Evolutionary conservation across 2,329 filamentous ascomycete species (phyloP).

Genomic region (Pseudogymnoascus sp.): DNA sequence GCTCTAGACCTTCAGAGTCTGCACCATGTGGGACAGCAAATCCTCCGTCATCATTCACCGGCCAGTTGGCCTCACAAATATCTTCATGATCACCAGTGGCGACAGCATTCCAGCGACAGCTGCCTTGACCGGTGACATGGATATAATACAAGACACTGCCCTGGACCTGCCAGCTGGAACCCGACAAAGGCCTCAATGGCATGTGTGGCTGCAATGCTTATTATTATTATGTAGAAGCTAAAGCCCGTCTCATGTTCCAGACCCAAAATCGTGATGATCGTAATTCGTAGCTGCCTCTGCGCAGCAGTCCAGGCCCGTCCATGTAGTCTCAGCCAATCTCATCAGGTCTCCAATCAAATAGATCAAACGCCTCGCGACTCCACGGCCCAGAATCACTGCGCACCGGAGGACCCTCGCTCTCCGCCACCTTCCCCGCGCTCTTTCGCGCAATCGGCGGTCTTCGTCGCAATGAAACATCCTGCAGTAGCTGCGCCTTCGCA

Average conservation of each 20-base stretch:
- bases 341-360: constrained; percentile 51
- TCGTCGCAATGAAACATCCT: neutral
- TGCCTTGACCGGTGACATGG: constrained; percentile 6
- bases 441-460: neutral
- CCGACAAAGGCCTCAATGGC: neutral
- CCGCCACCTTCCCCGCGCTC: neutral
- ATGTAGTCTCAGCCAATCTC: neutral
- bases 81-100: neutral
- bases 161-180: neutral
- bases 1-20: neutral
- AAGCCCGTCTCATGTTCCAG: neutral
- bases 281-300: neutral
- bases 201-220: constrained; percentile 4
- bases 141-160: neutral
- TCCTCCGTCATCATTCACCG: neutral
- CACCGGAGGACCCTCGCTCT: neutral
- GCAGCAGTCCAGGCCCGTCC: neutral
- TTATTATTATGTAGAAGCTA: constrained; percentile 6
- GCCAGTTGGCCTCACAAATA: neutral
- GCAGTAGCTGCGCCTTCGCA: neutral
- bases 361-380: constrained; percentile 59
- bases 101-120: neutral
- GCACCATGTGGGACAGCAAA: neutral
- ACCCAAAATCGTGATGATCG: neutral
- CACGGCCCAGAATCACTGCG: constrained; percentile 40